Evolutionary conservation across 2,329 filamentous ascomycete genomes (phyloP), one percentile per base, ranked within the genome.

Genomic region (Raffaelea albimanens): DNA sequence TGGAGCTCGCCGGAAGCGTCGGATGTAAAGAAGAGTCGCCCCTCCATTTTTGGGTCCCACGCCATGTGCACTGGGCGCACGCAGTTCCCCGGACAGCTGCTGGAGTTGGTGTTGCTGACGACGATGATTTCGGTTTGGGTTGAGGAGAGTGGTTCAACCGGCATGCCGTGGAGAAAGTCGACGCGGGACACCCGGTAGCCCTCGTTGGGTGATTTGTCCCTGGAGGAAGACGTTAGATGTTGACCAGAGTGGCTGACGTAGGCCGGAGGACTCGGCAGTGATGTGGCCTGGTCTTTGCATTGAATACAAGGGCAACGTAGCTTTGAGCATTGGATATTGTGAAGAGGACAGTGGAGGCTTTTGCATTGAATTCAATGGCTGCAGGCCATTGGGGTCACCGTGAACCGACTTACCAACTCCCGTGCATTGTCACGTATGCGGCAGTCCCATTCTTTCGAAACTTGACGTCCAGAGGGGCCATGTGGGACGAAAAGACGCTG

Each of bases 391-490:
- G n/a, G 25, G 13, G 25, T 29, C 7, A 7, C 25, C 25, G 13
- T 13, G 25, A 29, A 29, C 25, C n/a, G n/a, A 42, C 25, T 33
- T 4, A 33, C 41, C 80, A 83, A 59, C 73, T 80, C 11, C 80
- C 80, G 57, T 83, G 80, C 59, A 83, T 80, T 0, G 77, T 67
- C 22, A 85, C 66, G 62, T 73, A 83, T 2, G 77, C 79, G 4
- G 69, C 71, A 13, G 69, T 73, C 13, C 72, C 72, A 40, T 69
- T 61, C 2, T 65, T 59, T 51, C 75, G 73, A 63, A 85, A 85
- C 50, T 76, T 74, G 52, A 84, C 73, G 54, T 83, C 80, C 4
- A 85, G 64, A 0, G 82, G 82, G 1, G 82, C 80, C 60, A 72
- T 78, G 56, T 85, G 81, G 2, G 80, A 70, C 19, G 58, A 58